phyloP scores from a whole-genome alignment of 345 rosid genomes.

The Populus davidiana region DNA sequence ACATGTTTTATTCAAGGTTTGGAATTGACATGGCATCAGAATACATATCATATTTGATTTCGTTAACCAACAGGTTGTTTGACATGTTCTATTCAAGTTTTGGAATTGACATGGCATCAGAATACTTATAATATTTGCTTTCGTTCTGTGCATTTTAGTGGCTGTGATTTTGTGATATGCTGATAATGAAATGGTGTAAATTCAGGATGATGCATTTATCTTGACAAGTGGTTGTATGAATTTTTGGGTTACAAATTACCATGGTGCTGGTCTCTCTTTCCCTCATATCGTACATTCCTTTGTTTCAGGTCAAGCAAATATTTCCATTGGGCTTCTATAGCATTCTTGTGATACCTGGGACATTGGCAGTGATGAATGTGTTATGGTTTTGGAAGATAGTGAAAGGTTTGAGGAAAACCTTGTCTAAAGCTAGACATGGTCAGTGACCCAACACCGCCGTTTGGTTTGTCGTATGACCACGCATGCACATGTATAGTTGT shows the following conservation, averaged over 20 bases:
- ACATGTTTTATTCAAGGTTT: not conserved
- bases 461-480: not conserved
- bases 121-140: not conserved
- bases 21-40: not conserved
- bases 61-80: not conserved
- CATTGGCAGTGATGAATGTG: conserved; percentile 52
- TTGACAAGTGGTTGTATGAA: not conserved
- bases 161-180: not conserved
- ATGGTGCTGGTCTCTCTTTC: not conserved
- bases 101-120: not conserved
- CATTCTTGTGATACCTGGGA: conserved; percentile 48
- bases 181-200: not conserved
- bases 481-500: not conserved
- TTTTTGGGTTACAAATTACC: not conserved
- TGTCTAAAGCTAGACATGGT: conserved; percentile 53
- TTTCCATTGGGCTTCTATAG: conserved; percentile 74
- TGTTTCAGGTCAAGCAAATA: conserved; percentile 54
- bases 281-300: not conserved
- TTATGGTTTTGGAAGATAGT: conserved; percentile 81
- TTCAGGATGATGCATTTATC: not conserved
- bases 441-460: conserved; percentile 23
- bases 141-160: not conserved
- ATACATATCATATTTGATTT: not conserved
- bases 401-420: conserved; percentile 66
- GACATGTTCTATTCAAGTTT: not conserved